Percentiles rank a stretch among this genome's conserved stretches.
Evolutionary conservation across 2,329 filamentous ascomycete species (phyloP).

Genomic region (Cladophialophora carrionii): DNA sequence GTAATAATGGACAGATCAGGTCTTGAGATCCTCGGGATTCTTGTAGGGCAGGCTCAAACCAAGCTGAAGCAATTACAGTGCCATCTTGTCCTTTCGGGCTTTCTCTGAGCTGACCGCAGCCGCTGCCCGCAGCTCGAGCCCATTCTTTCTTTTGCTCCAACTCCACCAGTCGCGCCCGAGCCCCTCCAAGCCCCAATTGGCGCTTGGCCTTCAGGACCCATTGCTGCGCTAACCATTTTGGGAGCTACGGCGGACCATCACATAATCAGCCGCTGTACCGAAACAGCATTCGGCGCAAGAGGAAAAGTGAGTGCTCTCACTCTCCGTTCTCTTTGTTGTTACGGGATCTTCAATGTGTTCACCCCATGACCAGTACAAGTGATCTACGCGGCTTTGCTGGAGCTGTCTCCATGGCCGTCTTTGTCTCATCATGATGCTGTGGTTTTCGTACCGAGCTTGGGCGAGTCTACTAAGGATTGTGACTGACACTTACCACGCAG

Average conservation of each 20-base stretch:
- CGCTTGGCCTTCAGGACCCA: neutral
- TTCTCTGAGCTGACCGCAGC: conserved; percentile 24
- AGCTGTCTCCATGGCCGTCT: neutral
- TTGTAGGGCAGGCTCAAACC: conserved; percentile 2
- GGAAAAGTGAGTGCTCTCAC: neutral
- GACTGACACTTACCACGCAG: neutral
- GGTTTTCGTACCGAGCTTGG: neutral
- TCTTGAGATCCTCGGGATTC: conserved; percentile 12
- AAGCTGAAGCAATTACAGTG: conserved; percentile 25
- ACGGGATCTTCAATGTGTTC: neutral
- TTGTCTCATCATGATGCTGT: neutral
- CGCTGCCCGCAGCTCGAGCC: conserved; percentile 1
- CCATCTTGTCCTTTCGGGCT: conserved; percentile 19
- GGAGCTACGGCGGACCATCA: conserved; percentile 16
- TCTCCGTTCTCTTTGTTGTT: neutral
- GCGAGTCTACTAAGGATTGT: neutral
- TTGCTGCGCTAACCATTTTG: conserved; percentile 4
- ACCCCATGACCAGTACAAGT: neutral
- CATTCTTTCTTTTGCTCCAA: neutral
- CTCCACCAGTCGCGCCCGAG: neutral
- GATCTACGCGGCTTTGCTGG: neutral
- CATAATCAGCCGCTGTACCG: conserved; percentile 4
- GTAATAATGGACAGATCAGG: conserved; percentile 9
- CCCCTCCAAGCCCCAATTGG: neutral
- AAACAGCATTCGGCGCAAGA: neutral